These are phyloP conservation scores for Solanum tarijense DNA, from an alignment of 257 asterid genomes.

Conservation along the genomic window DNA sequence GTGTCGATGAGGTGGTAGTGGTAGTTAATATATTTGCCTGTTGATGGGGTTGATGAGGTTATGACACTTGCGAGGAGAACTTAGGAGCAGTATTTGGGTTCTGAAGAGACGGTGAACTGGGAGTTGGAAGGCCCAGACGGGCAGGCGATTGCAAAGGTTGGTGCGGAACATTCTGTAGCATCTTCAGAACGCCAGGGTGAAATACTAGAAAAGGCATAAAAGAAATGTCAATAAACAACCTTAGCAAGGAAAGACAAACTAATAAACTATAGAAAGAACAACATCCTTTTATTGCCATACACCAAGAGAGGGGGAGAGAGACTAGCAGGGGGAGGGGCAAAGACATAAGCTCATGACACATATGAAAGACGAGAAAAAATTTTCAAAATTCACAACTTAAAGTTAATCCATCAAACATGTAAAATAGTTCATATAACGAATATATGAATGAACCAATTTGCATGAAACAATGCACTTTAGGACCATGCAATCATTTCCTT, in stretches of 20 bases:
- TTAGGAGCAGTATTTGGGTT: constrained; percentile 57
- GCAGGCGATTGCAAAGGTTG: constrained; percentile 91
- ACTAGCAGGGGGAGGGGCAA: not conserved
- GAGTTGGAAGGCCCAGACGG: constrained; percentile 78
- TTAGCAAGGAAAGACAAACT: not conserved
- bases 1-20: constrained; percentile 51
- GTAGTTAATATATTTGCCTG: constrained; percentile 26
- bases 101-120: constrained; percentile 78
- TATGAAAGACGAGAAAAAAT: not conserved
- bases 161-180: constrained; percentile 67
- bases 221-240: not conserved
- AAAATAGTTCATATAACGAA: not conserved
- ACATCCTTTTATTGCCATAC: not conserved
- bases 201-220: not conserved
- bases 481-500: not conserved
- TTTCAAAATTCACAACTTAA: not conserved
- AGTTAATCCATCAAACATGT: not conserved
- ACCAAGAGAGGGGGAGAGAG: not conserved
- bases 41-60: constrained; percentile 33
- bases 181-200: constrained; percentile 3
- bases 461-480: not conserved
- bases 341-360: not conserved
- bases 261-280: not conserved
- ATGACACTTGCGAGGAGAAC: constrained; percentile 45
- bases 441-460: not conserved